Conservation (phyloP, 129 eudicot genomes). For the Apium graveolens region DNA sequence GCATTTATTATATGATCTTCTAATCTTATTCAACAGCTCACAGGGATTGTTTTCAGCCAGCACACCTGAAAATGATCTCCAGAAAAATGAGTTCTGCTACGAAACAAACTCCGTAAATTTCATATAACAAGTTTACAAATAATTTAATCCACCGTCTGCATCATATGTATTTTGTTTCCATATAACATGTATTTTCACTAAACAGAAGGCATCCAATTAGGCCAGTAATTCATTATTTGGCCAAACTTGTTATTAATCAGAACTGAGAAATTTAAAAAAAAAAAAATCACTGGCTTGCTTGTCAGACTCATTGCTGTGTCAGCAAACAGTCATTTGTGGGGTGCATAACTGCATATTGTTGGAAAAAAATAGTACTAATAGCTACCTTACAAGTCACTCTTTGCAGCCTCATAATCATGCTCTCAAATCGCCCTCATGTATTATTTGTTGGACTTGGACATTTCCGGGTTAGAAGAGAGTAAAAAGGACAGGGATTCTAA, state of each 20-base stretch:
- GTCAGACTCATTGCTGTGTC: not conserved
- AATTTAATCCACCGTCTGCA: not conserved
- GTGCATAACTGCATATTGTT: no score
- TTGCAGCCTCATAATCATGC: not conserved
- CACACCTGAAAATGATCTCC: not conserved
- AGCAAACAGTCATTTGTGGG: not conserved
- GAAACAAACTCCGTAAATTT: not conserved
- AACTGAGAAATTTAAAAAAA: not conserved
- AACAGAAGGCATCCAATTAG: not conserved
- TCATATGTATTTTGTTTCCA: no score
- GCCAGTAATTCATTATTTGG: not conserved
- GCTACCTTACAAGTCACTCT: not conserved
- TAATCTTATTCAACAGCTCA: not conserved
- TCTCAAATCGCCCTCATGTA: not conserved
- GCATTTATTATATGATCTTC: not conserved
- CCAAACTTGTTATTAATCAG: not conserved
- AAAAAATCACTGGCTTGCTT: not conserved
- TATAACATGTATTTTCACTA: no score
- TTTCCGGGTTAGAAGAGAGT: no score
- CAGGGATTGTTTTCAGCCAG: not conserved
- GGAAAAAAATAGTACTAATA: not conserved
- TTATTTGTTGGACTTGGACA: no score
- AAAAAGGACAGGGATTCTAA: no score
- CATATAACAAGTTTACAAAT: no score
- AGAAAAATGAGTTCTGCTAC: not conserved